These are phyloP conservation scores for Ascodesmis nigricans DNA, from an alignment of 495 filamentous ascomycete genomes.

Conservation along the genomic window DNA sequence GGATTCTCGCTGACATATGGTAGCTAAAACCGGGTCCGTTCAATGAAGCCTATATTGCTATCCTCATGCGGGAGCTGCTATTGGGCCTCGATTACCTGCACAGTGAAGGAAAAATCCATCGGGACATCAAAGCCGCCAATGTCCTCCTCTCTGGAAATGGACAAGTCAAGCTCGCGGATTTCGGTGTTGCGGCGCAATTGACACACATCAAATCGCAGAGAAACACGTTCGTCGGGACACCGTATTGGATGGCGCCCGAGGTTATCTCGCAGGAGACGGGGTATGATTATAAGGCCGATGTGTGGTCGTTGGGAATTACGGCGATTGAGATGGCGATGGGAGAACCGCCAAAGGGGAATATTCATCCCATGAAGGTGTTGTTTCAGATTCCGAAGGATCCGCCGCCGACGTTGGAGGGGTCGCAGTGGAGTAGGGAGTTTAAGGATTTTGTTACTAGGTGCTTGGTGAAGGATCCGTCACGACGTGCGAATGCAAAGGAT, in stretches of 20 bases:
- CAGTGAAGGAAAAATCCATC: conserved; percentile 80
- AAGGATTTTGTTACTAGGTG: conserved; percentile 88
- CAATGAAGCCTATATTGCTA: conserved; percentile 78
- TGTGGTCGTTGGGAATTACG: conserved; percentile 97
- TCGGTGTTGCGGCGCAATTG: conserved; percentile 92
- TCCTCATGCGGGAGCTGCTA: conserved; percentile 76
- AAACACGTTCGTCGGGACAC: conserved; percentile 95
- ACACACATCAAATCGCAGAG: conserved; percentile 99
- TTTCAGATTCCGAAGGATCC: conserved; percentile 94
- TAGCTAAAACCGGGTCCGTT: conserved; percentile 75
- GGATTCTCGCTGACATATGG: conserved; percentile 64
- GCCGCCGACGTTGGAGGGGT: conserved; percentile 58
- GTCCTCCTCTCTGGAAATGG: conserved; percentile 68
- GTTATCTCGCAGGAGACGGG: conserved; percentile 87
- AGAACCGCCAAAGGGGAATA: conserved; percentile 87
- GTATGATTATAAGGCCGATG: conserved; percentile 96
- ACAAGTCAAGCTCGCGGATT: conserved; percentile 92
- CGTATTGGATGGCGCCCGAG: conserved; percentile 99
- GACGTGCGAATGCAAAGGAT: conserved; percentile 70
- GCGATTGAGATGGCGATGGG: conserved; percentile 82
- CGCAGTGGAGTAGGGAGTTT: conserved; percentile 61
- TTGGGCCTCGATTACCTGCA: conserved; percentile 84
- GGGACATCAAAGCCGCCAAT: conserved; percentile 95
- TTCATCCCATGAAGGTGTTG: conserved; percentile 96
- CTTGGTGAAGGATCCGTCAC: conserved; percentile 63